Conservation (phyloP, 352 stramenopile genomes). For the Globisporangium apiculatum region DNA sequence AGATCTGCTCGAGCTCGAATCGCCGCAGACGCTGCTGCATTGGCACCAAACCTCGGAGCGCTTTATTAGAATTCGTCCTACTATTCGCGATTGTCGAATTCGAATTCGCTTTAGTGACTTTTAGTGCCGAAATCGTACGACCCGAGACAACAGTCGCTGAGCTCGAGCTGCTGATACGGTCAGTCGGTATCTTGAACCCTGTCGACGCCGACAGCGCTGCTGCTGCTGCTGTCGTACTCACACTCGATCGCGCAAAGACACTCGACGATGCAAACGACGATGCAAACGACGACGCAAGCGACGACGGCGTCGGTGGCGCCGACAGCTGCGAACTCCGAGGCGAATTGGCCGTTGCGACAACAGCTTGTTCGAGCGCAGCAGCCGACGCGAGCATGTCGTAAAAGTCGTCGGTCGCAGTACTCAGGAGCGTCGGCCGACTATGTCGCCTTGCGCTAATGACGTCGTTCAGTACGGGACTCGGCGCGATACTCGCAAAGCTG, state of each 20-base stretch:
- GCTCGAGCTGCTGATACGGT: not conserved
- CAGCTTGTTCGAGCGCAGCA: not conserved
- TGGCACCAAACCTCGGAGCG: not conserved
- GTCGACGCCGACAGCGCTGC: not conserved
- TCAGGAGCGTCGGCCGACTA: not conserved
- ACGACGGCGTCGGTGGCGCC: not conserved
- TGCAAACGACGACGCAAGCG: not conserved
- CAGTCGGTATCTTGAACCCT: not conserved
- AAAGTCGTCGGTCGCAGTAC: not conserved
- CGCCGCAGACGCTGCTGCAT: slow-evolving; percentile 1
- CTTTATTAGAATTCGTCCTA: too few relatives aligned
- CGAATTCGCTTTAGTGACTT: not conserved
- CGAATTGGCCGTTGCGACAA: not conserved
- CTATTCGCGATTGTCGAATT: too few relatives aligned
- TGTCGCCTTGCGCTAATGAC: slow-evolving; percentile 1
- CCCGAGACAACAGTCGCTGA: not conserved
- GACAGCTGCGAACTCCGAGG: not conserved
- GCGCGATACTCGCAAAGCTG: not conserved
- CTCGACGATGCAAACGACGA: slow-evolving; percentile 1
- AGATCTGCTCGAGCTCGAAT: slow-evolving; percentile 13
- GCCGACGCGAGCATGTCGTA: slow-evolving; percentile 1
- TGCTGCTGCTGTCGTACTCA: not conserved
- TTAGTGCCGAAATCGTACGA: not conserved
- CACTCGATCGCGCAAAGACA: not conserved
- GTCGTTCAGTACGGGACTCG: slow-evolving; percentile 12